Evolutionary conservation across 106 monocot genomes (phyloP), one percentile per base, ranked within the genome.

Genomic region (Iris macrosiphon): DNA sequence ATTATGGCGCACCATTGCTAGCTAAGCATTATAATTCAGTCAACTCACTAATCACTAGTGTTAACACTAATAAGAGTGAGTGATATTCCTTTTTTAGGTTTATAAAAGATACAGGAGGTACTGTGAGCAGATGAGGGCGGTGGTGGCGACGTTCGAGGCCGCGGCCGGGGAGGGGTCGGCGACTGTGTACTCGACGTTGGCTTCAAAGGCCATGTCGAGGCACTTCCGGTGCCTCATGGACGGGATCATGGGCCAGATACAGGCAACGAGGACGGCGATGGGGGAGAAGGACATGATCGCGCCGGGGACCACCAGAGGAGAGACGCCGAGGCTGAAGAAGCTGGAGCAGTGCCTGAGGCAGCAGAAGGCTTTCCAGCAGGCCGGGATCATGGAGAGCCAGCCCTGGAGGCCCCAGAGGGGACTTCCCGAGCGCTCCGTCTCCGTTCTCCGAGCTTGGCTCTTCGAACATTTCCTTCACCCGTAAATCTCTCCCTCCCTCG

Each of bases 381-480:
- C 57, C 8, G 81, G 76, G 11, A 40, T 67, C 47, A 62, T 84
- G 63, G 84, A 84, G 59, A 50, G 26, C 52, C 74, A 84, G 20
- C 83, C 93, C 0, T 93, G 93, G 88, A 42, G 93, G 31, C 93
- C 93, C 3, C 93, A 93, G 63, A 63, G 88, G 14, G 93, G 93
- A n/a, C 66, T 93, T 9, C 88, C 93, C 1, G 88, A 93, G 28
- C 64, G 84, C 17, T 66, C 88, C 4, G 93, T 93, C 6, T 70
- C 77, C 6, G 49, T 88, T 28, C 83, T 93, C 5, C 72, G 92
- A 4, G 83, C 93, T 29, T 93, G 93, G 93, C 84, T 88, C 47
- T 93, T 93, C 59, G 93, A 93, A 42, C 93, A 93, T 45, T 93
- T 93, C 57, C 84, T 93, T 16, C 83, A 93, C 43, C 93, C 88